A percentile compares a stretch with the other conserved stretches of the same genome.
phyloP scores from a whole-genome alignment of 495 filamentous ascomycete species.

The Cercophora sp. region DNA sequence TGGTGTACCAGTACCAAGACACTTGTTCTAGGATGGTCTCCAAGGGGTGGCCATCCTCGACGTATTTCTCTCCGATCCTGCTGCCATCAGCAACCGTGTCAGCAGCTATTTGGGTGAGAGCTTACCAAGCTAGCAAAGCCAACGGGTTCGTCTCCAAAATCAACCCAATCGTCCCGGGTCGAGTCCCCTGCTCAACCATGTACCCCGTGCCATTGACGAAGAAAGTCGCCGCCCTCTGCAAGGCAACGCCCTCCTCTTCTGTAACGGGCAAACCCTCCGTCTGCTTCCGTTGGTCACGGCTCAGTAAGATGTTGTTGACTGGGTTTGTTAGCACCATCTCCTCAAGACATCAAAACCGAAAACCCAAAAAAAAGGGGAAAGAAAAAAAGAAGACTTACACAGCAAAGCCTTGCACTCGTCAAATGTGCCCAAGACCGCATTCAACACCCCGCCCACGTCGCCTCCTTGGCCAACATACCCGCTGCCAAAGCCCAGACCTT shows the following conservation, averaged over 20 bases:
- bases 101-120: too few species aligned
- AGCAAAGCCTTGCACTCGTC: conserved; percentile 41
- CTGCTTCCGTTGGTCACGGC: conserved; percentile 7
- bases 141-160: conserved; percentile 54
- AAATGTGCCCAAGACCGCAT: conserved; percentile 34
- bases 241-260: conserved; percentile 11
- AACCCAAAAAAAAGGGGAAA: too few species aligned
- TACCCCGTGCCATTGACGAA: conserved; percentile 40
- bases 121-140: conserved; percentile 62
- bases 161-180: conserved; percentile 59
- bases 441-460: conserved; percentile 57
- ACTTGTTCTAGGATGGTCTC: conserved; percentile 55
- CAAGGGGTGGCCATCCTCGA: conserved; percentile 60
- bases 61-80: neutral
- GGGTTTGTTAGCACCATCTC: conserved; percentile 7
- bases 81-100: neutral
- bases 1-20: conserved; percentile 65
- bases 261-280: conserved; percentile 13
- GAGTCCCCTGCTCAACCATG: conserved; percentile 53
- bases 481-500: conserved; percentile 52
- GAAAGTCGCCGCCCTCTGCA: conserved; percentile 8
- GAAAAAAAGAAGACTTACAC: too few species aligned
- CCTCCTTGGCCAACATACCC: conserved; percentile 64
- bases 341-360: neutral
- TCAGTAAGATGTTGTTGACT: conserved; percentile 29